A percentile compares a stretch with the other conserved stretches of the same genome.
Evolutionary conservation across 2,329 filamentous ascomycete genomes (phyloP).

Genomic region (Aspergillus amoenus): DNA sequence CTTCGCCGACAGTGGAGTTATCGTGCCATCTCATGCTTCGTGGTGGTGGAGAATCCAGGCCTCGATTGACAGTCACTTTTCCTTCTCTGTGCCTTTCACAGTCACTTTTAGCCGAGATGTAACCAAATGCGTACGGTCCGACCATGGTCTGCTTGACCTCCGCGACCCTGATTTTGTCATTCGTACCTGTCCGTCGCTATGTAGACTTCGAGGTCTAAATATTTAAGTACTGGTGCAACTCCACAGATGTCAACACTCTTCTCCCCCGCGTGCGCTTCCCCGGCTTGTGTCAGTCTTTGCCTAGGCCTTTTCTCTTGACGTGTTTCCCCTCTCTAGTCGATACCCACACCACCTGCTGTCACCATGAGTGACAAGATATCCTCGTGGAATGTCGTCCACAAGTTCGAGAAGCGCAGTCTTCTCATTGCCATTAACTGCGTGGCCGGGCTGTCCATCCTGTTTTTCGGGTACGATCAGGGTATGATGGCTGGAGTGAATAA

Average conservation of each 20-base stretch:
- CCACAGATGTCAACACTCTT: not conserved
- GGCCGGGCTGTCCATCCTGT: slow-evolving; percentile 66
- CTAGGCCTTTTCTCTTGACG: not conserved
- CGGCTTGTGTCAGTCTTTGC: not conserved
- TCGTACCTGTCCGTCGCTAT: slow-evolving; percentile 5
- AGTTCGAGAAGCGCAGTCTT: slow-evolving; percentile 55
- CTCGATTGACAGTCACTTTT: not conserved
- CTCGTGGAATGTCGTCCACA: slow-evolving; percentile 52
- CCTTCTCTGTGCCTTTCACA: not conserved
- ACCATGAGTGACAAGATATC: slow-evolving; percentile 41
- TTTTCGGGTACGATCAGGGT: slow-evolving; percentile 61
- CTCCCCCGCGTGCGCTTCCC: not conserved
- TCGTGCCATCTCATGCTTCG: not conserved
- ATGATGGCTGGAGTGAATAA: slow-evolving; percentile 67
- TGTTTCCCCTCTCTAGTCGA: not conserved
- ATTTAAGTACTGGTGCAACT: not conserved
- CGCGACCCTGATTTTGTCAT: not conserved
- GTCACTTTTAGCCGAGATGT: slow-evolving; percentile 21
- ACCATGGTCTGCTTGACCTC: not conserved
- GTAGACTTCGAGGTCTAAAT: not conserved
- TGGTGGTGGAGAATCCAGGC: not conserved
- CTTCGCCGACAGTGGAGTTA: slow-evolving; percentile 2
- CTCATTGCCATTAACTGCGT: slow-evolving; percentile 63
- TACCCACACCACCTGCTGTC: not conserved
- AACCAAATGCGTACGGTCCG: slow-evolving; percentile 17